Evolutionary conservation across 176 grass and related monocot genomes (phyloP), one percentile per base, ranked within the genome.

Genomic region (Saccharum officinarum): DNA sequence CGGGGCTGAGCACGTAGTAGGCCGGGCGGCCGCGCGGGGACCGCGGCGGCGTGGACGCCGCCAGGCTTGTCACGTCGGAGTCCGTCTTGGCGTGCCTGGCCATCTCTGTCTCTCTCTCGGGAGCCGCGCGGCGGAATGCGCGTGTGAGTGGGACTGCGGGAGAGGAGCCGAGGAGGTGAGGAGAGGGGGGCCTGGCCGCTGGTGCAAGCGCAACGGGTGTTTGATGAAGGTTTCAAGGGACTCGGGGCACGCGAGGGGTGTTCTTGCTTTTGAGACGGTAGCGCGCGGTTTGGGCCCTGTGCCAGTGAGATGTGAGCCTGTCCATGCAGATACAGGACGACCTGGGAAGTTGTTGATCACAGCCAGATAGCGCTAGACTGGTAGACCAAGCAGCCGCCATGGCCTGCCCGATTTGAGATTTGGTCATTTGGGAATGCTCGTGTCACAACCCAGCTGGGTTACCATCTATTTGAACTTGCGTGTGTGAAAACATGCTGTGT

Each of bases 1-100:
- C 74, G 3, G 97, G 97, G 71, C 97, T 99, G 81, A 92, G 87
- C 8, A 99, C 97, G 94, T 96, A 99, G 92, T 99, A 99, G 18
- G 87, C 82, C 47, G 92, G 92, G 22, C 89, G 92, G 28, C 89
- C 74, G 5, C 91, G 93, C 10, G 93, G 97, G 23, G 97, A 99
- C 4, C 92, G 80, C 59, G 97, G 90, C 83, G 97, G 97, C 74
- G 97, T 96, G 0, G 97, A 99, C 12, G 97, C 78, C 70, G 93
- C 90, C 71, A 99, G 88, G 75, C 97, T 99, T 75, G 93, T 99
- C 75, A 92, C 78, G 72, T 99, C 97, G 45, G 97, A 99, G 88
- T 99, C 93, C 54, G 97, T 94, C 83, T 96, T 99, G 38, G 94
- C 92, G 86, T 99, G 93, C 49, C 85, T 69, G n/a, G 62, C 90